Evolutionary conservation across 805 yeast species (phyloP).

Genomic region (Hanseniaspora pseudoguilliermondii): DNA sequence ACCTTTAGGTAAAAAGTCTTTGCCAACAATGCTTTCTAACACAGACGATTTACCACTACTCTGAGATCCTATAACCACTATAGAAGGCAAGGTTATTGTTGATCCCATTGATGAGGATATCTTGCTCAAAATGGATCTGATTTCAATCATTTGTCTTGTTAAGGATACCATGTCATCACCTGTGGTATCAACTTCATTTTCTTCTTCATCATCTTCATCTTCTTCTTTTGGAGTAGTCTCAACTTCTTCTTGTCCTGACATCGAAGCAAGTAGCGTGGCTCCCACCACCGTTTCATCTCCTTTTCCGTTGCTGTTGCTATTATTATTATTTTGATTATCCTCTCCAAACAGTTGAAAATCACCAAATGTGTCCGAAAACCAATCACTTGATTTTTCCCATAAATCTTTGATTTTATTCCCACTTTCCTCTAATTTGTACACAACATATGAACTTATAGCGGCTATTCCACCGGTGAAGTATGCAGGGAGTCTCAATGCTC

Average conservation of each 20-base stretch:
- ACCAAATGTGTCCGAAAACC: constrained; percentile 17
- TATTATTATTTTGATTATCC: constrained; percentile 22
- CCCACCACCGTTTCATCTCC: constrained; percentile 29
- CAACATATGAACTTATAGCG: constrained; percentile 87
- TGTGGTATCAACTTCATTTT: constrained; percentile 42
- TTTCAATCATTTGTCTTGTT: constrained; percentile 95
- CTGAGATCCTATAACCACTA: constrained; percentile 95
- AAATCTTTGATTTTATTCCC: constrained; percentile 38
- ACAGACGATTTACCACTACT: constrained; percentile 96
- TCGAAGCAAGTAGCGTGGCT: constrained; percentile 24
- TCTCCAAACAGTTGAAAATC: constrained; percentile 21
- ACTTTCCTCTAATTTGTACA: constrained; percentile 85
- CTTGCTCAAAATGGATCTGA: constrained; percentile 61
- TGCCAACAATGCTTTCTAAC: constrained; percentile 93
- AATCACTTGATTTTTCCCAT: constrained; percentile 42
- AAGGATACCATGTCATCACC: constrained; percentile 74
- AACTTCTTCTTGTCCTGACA: constrained; percentile 14
- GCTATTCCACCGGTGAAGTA: constrained; percentile 82
- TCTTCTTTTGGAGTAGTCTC: constrained; percentile 27
- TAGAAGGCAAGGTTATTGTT: constrained; percentile 74
- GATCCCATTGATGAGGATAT: constrained; percentile 41
- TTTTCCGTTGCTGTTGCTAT: constrained; percentile 22
- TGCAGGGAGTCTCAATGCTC: constrained; percentile 55
- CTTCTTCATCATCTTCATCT: constrained; percentile 38
- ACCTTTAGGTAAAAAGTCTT: constrained; percentile 93